Evolutionary conservation across 352 stramenopile genomes (phyloP).

Genomic region (Phytophthora cryptogea): DNA sequence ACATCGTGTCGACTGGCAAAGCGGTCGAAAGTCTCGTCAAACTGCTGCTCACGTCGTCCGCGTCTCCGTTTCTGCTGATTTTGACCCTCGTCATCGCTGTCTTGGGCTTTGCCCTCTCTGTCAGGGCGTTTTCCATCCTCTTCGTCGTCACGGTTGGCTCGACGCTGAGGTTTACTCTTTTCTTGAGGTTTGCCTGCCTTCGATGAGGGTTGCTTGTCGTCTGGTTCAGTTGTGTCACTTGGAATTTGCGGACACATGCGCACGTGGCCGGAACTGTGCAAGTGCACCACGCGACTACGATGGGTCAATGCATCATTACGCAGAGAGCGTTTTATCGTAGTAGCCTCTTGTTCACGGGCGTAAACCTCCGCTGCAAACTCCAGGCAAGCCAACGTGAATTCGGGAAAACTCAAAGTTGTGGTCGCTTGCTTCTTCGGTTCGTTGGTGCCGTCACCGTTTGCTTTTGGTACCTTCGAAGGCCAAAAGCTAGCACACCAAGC

Average conservation of each 20-base stretch:
- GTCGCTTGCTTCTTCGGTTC: slow-evolving; percentile 9
- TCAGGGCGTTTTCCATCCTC: slow-evolving; percentile 21
- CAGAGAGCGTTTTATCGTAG: slow-evolving; percentile 33
- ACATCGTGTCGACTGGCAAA: slow-evolving; percentile 23
- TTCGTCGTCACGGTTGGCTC: slow-evolving; percentile 5
- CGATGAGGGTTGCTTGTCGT: neutral
- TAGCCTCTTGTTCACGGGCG: slow-evolving; percentile 22
- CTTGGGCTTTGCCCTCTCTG: slow-evolving; percentile 35
- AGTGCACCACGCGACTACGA: slow-evolving; percentile 66
- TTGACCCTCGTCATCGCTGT: slow-evolving; percentile 33
- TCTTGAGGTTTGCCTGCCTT: slow-evolving; percentile 2
- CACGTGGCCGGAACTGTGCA: slow-evolving; percentile 74
- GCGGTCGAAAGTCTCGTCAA: slow-evolving; percentile 34
- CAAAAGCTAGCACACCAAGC: slow-evolving; percentile 41
- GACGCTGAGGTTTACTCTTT: neutral
- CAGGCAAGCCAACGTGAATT: slow-evolving; percentile 68
- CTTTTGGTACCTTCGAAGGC: slow-evolving; percentile 9
- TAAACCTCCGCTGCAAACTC: slow-evolving; percentile 47
- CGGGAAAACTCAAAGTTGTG: slow-evolving; percentile 44
- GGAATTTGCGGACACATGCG: slow-evolving; percentile 53
- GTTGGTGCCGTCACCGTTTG: neutral
- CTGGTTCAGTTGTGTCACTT: neutral
- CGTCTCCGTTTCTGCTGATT: slow-evolving; percentile 8
- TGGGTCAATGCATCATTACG: slow-evolving; percentile 58
- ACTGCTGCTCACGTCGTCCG: slow-evolving; percentile 27